Evolutionary conservation across 805 yeast species (phyloP), one percentile per base, ranked within the genome.

Genomic region (Candida broadrunensis): DNA sequence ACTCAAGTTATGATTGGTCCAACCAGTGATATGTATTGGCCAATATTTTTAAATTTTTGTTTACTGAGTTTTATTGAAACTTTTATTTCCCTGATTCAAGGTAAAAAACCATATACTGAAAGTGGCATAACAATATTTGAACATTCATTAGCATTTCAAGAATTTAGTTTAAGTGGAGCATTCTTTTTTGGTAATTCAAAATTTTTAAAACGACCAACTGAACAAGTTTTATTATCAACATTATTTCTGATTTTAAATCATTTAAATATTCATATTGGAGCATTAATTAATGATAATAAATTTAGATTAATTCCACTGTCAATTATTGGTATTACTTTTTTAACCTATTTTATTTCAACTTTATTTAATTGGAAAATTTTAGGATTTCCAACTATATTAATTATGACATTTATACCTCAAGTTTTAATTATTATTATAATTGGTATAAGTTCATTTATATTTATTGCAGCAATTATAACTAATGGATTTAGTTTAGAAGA

Each of bases 141-240:
- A 56, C 83, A 80, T 51, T 83, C 91, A 3, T 57, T 84, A 13
- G 86, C 88, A 11, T 83, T 83, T 54, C 90, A 85, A 51, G 93
- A 85, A 50, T 81, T 75, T 42, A 84, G 75, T 55, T 46, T 49
- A 8, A 67, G 71, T 17, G 63, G 60, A 2, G 50, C 50, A 0
- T 47, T 57, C 33, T 53, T 63, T 38, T 52, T 60, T 33, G 55
- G 61, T 9, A 51, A 49, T 32, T 37, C 43, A 3, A 47, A 44
- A 19, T 37, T 46, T 17, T 48, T 43, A 7, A 42, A 50, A 35
- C 62, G 71, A 36, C 88, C 81, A 24, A 73, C 81, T 1, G 73
- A 68, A 36, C 86, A 73, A 53, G 63, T 76, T 35, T 67, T 77
- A 33, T 60, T 70, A 8, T 65, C 80, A 3, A 72, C 81, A n/a